Percentiles rank a stretch among this genome's conserved stretches.
Evolutionary conservation across 352 stramenopile genomes (phyloP).

Genomic region (Phytophthora fragariae): DNA sequence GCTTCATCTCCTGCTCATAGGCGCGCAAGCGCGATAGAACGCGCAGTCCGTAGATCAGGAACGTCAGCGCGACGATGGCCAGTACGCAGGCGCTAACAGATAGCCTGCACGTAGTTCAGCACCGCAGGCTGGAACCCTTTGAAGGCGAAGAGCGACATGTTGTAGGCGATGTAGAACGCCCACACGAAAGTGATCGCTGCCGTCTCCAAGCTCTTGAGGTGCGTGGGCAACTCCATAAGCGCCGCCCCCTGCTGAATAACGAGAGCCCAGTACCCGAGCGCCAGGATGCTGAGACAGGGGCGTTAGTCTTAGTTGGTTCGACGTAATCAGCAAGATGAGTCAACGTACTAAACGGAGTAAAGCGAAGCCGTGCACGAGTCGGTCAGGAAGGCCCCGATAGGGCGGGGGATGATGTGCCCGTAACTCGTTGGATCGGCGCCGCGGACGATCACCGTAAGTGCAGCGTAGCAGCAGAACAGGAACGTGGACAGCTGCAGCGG

Average conservation of each 20-base stretch:
- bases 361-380: constrained; percentile 70
- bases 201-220: too few species aligned
- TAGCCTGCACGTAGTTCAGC: too few species aligned
- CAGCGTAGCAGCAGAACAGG: constrained; percentile 54
- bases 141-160: too few species aligned
- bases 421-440: constrained; percentile 64
- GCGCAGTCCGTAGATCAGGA: too few species aligned
- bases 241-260: too few species aligned
- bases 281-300: constrained; percentile 33
- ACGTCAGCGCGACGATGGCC: too few species aligned
- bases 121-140: too few species aligned
- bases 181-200: too few species aligned
- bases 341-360: constrained; percentile 53
- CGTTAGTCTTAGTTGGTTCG: not conserved
- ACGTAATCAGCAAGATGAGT: not conserved
- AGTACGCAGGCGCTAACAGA: too few species aligned
- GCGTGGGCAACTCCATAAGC: too few species aligned
- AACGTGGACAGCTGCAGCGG: constrained; percentile 65
- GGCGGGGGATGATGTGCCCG: constrained; percentile 51
- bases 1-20: constrained; percentile 40
- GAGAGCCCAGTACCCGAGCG: constrained; percentile 45
- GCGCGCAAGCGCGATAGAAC: too few species aligned
- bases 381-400: constrained; percentile 51
- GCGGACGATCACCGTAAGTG: constrained; percentile 62
- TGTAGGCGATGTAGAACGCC: too few species aligned